Evolutionary conservation across 2,329 filamentous ascomycete species (phyloP).

Genomic region (Fusarium abutilonis): DNA sequence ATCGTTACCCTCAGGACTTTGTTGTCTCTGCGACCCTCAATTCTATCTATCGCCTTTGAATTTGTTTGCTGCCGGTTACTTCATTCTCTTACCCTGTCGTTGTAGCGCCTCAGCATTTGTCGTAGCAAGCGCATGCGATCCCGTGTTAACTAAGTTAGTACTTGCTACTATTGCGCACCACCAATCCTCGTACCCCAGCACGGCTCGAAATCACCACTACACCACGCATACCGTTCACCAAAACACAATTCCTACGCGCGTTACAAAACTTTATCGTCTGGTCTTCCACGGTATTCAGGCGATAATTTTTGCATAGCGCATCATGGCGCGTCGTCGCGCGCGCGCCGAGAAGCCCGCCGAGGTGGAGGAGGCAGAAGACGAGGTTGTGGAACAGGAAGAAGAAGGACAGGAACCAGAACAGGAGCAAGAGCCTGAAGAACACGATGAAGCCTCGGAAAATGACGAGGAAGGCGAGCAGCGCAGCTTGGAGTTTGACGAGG

Average conservation of each 20-base stretch:
- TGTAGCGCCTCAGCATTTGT: conserved; percentile 7
- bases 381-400: conserved; percentile 43
- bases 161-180: conserved; percentile 27
- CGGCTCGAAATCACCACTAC: conserved; percentile 31
- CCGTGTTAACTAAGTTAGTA: conserved; percentile 22
- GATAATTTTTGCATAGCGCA: conserved; percentile 35
- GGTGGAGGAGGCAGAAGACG: conserved; percentile 44
- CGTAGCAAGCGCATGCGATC: conserved; percentile 38
- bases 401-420: conserved; percentile 32
- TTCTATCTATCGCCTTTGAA: conserved; percentile 13
- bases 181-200: conserved; percentile 29
- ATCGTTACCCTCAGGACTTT: conserved; percentile 21
- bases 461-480: conserved; percentile 45
- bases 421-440: conserved; percentile 33
- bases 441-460: conserved; percentile 33
- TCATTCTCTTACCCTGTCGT: conserved; percentile 8
- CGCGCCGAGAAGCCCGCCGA: conserved; percentile 47
- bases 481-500: conserved; percentile 80
- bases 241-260: not conserved
- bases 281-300: not conserved
- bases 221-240: not conserved
- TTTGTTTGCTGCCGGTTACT: conserved; percentile 10
- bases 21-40: conserved; percentile 19
- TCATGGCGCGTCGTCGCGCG: conserved; percentile 52
- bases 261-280: not conserved